Percentiles rank a stretch among this genome's conserved stretches.
Conservation (phyloP, 192 early-diverging fungal genomes). For the Podila epicladia region DNA sequence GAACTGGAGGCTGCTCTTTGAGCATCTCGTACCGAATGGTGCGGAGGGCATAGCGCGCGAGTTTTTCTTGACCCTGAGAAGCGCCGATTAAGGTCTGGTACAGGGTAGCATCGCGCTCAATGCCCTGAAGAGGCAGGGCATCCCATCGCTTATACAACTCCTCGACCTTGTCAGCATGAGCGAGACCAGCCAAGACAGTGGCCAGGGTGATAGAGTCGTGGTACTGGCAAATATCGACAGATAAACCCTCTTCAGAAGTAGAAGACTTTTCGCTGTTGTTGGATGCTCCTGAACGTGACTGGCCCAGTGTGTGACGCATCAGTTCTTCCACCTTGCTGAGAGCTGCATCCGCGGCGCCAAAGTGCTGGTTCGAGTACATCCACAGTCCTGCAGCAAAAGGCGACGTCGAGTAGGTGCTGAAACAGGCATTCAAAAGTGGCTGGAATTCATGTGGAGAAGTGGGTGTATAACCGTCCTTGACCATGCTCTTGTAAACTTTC, state of each 20-base stretch:
- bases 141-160: slow-evolving; percentile 38
- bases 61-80: slow-evolving; percentile 28
- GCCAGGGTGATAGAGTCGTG: slow-evolving; percentile 29
- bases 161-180: slow-evolving; percentile 24
- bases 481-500: slow-evolving; percentile 39
- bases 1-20: slow-evolving; percentile 28
- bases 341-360: slow-evolving; percentile 6
- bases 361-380: slow-evolving; percentile 48
- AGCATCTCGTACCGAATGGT: slow-evolving; percentile 19
- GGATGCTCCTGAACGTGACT: not conserved
- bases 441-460: slow-evolving; percentile 21
- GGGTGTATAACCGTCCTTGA: slow-evolving; percentile 14
- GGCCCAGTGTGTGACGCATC: slow-evolving; percentile 14
- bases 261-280: no score
- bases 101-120: slow-evolving; percentile 27
- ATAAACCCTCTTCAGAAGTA: not conserved
- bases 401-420: slow-evolving; percentile 34
- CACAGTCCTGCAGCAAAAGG: slow-evolving; percentile 35
- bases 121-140: slow-evolving; percentile 22
- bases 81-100: slow-evolving; percentile 48
- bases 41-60: slow-evolving; percentile 21
- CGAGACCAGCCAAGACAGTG: slow-evolving; percentile 33
- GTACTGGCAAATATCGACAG: slow-evolving; percentile 2
- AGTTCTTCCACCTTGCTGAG: slow-evolving; percentile 20
- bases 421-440: slow-evolving; percentile 36